These are phyloP conservation scores for Umbilicus rupestris DNA, from an alignment of 164 flowering plant species.

Conservation along the genomic window DNA sequence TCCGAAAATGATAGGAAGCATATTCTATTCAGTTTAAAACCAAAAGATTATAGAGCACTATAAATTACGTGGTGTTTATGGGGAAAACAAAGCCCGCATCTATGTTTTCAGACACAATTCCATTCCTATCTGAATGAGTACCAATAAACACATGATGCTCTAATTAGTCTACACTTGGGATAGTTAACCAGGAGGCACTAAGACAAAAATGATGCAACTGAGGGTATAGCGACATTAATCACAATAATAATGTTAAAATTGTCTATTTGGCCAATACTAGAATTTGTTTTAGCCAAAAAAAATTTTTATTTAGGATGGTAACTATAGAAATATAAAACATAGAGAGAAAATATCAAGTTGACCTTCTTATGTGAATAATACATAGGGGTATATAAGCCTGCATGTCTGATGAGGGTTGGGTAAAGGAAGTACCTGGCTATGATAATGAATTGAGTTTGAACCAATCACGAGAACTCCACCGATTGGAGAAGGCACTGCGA, in stretches of 20 bases:
- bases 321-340: not conserved
- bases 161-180: no score
- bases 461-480: constrained; percentile 90
- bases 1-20: not conserved
- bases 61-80: no score
- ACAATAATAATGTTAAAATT: no score
- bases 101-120: no score
- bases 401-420: not conserved
- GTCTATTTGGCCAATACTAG: not conserved
- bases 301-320: not conserved
- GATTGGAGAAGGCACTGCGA: constrained; percentile 96
- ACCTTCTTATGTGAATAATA: not conserved
- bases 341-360: not conserved
- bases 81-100: no score
- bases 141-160: no score
- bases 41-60: not conserved
- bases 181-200: not conserved
- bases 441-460: constrained; percentile 82
- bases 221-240: not conserved
- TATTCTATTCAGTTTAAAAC: not conserved
- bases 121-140: no score
- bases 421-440: constrained; percentile 63
- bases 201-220: not conserved
- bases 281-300: not conserved
- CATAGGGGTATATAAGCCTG: not conserved